phyloP scores from a whole-genome alignment of 257 asterid genomes.

The Plectranthus barbatus region DNA sequence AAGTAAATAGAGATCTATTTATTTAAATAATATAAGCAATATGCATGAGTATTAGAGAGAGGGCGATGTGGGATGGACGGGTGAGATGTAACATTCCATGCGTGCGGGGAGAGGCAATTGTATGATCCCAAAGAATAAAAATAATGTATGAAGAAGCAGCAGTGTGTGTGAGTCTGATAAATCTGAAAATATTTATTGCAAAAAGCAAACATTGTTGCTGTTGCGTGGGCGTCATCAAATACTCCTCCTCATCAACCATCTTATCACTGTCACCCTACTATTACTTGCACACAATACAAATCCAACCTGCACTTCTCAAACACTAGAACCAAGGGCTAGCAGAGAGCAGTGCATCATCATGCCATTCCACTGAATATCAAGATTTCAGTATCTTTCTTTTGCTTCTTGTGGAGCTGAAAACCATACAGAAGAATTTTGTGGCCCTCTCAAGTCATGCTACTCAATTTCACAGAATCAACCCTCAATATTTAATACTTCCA shows the following conservation, averaged over 20 bases:
- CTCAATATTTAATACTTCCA: not conserved
- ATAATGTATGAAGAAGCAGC: not conserved
- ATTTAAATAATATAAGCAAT: no score
- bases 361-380: constrained; percentile 43
- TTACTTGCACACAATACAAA: constrained; percentile 18
- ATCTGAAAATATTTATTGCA: not conserved
- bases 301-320: no score
- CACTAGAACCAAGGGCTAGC: no score
- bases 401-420: constrained; percentile 38
- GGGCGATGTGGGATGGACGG: no score
- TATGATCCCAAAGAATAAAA: constrained; percentile 12
- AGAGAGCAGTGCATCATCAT: no score
- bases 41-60: no score
- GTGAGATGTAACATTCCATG: no score
- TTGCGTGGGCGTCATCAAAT: constrained; percentile 62
- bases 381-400: constrained; percentile 44
- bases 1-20: no score
- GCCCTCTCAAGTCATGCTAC: not conserved
- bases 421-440: constrained; percentile 11
- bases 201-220: constrained; percentile 6
- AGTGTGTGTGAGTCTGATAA: not conserved
- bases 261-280: constrained; percentile 31
- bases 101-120: not conserved
- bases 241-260: constrained; percentile 57
- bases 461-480: not conserved